Conservation (phyloP, 2,329 filamentous ascomycete genomes). For the Ascochyta fabae region DNA sequence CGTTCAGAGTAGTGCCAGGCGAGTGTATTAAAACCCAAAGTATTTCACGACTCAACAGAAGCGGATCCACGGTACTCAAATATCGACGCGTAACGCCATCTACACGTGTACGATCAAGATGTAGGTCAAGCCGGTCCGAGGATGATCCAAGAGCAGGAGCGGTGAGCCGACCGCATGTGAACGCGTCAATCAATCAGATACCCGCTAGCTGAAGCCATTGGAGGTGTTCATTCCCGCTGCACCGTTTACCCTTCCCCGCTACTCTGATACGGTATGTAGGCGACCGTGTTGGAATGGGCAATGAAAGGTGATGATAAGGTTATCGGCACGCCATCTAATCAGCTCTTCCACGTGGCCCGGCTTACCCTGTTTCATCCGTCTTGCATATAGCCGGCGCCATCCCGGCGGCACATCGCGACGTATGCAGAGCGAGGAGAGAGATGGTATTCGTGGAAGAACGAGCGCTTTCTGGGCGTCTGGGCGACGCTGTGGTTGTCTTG, state of each 20-base stretch:
- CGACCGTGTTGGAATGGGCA: not conserved
- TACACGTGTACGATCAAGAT: not conserved
- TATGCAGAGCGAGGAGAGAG: not conserved
- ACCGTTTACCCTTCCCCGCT: not conserved
- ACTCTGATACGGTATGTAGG: not conserved
- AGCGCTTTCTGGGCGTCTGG: constrained; percentile 4
- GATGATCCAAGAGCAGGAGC: constrained; percentile 1
- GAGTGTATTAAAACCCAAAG: not conserved
- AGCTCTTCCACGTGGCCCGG: constrained; percentile 16
- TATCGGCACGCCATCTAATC: constrained; percentile 29
- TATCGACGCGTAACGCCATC: not conserved
- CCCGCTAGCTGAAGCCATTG: not conserved
- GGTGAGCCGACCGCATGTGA: not conserved
- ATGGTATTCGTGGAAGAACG: constrained; percentile 8
- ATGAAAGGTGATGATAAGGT: constrained; percentile 33
- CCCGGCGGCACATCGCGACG: not conserved
- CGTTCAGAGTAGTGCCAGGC: not conserved
- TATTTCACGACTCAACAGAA: not conserved
- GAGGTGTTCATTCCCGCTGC: not conserved
- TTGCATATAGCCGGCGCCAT: constrained; percentile 19
- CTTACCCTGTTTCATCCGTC: constrained; percentile 1
- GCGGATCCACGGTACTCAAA: not conserved
- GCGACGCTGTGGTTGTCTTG: not conserved
- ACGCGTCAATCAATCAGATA: not conserved
- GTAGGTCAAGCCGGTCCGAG: not conserved